Base-by-base conservation (phyloP, 1,139 yeast species). In the Hansenula sp. region DNA sequence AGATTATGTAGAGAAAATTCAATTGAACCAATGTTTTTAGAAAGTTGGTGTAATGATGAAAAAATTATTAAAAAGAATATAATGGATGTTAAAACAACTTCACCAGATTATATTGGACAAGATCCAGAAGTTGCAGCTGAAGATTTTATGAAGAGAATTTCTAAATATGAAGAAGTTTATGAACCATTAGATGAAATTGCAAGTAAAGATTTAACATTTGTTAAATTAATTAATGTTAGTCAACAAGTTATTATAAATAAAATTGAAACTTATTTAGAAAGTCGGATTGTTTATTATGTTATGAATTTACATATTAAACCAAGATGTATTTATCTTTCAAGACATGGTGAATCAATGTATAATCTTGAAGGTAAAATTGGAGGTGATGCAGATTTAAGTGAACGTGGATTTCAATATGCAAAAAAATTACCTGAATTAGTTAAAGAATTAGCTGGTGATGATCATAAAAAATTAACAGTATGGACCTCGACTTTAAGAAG, bases 251-350 rank as follows among this genome's bases (percentile, higher is more conserved):
- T 92, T 41, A 79, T 92, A 56, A 92, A 92, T 64, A 74, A 81
- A 48, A 89, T 92, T 51, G 90, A 87, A 60, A 80, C 92, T 28
- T 92, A 92, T 59, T 71, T 92, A 55, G 95, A 92, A 62, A 82
- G 95, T 46, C 77, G 97, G 51, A 90, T 92, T 48, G 97, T 90
- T 18, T 92, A 90, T 64, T 92, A 89, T 60, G 88, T 92, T 36
- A 90, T 92, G 96, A 92, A 92, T 57, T 69, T 92, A 53, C 97
- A 90, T 62, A 87, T 89, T 51, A 87, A 87, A 60, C 96, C 96
- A 27, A 75, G 97, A 52, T 76, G 83, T 48, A 89, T 92, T 47
- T 92, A 95, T 90, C 71, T 92, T 41, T 86, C 96, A 37, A 77
- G 98, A 52, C 98, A 92, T 56, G 98, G 98, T 27, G 98, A 92